These are phyloP conservation scores for Termitomyces sp. DNA, from an alignment of 768 basidiomycete species.

Conservation along the genomic window DNA sequence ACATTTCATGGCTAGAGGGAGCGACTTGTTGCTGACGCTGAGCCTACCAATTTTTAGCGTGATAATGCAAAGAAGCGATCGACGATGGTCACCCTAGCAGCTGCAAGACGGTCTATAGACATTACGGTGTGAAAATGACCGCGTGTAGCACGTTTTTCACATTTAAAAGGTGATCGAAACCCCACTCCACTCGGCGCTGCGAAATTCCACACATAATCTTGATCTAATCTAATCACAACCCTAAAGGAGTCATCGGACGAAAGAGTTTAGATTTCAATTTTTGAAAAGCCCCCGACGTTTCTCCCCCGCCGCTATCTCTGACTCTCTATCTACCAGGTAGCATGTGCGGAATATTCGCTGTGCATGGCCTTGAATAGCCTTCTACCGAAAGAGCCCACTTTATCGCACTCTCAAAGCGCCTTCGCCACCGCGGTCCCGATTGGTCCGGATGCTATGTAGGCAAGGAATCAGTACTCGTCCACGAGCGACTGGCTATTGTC, in stretches of 20 bases:
- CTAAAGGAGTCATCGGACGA: constrained; percentile 17
- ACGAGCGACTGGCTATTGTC: constrained; percentile 96
- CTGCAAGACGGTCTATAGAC: constrained; percentile 34
- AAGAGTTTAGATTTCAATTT: constrained; percentile 5
- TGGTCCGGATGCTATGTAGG: constrained; percentile 97
- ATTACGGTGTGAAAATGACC: constrained; percentile 15
- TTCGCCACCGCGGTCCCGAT: constrained; percentile 94
- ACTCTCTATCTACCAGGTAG: constrained; percentile 10
- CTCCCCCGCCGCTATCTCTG: constrained; percentile 1
- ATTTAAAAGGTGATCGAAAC: neutral
- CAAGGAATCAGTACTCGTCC: constrained; percentile 76
- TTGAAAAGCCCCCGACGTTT: constrained; percentile 9
- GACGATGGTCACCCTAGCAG: constrained; percentile 26
- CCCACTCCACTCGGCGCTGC: neutral
- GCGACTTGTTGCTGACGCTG: constrained; percentile 24
- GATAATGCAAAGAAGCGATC: neutral
- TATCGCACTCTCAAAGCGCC: constrained; percentile 83
- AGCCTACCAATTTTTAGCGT: constrained; percentile 18
- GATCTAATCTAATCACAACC: constrained; percentile 13
- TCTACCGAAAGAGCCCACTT: constrained; percentile 61
- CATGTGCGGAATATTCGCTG: constrained; percentile 94
- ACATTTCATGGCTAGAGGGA: constrained; percentile 24
- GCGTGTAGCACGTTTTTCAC: neutral
- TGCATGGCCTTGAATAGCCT: constrained; percentile 75
- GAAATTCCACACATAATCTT: neutral